These are phyloP conservation scores for Rhodotorula glutinis DNA, from an alignment of 1,284 basidiomycete species.

Conservation along the genomic window DNA sequence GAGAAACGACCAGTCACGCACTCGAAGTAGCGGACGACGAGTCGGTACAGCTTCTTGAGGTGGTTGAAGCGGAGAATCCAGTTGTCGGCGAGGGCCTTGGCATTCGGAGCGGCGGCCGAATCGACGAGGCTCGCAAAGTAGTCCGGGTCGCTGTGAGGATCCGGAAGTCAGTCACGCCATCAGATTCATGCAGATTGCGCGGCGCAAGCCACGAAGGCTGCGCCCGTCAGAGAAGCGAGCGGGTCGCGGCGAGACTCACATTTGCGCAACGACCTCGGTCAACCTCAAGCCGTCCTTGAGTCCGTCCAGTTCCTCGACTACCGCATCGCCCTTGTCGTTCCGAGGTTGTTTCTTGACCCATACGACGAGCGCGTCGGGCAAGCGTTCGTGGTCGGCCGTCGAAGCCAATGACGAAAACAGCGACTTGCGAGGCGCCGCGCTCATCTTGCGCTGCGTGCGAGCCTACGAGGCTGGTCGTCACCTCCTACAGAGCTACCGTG, in stretches of 20 bases:
- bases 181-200: too few relatives aligned
- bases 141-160: conserved; percentile 61
- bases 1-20: neutral
- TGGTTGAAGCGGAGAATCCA: conserved; percentile 83
- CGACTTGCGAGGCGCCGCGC: conserved; percentile 21
- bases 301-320: conserved; percentile 6
- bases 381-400: conserved; percentile 1
- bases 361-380: conserved; percentile 21
- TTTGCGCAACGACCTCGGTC: conserved; percentile 14
- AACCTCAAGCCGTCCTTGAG: conserved; percentile 29
- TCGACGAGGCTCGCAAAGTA: conserved; percentile 65
- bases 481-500: too few relatives aligned
- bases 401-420: conserved; percentile 26
- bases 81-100: conserved; percentile 60
- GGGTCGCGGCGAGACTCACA: conserved; percentile 10
- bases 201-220: too few relatives aligned
- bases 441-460: neutral
- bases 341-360: conserved; percentile 17
- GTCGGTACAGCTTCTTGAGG: conserved; percentile 76
- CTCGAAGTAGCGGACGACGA: conserved; percentile 81
- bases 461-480: neutral
- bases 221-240: too few relatives aligned
- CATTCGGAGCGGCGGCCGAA: conserved; percentile 52
- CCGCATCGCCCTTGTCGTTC: neutral
- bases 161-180: neutral